These are phyloP conservation scores for Plectosphaerella cucumerina DNA, from an alignment of 2,329 filamentous ascomycete genomes.

Conservation along the genomic window DNA sequence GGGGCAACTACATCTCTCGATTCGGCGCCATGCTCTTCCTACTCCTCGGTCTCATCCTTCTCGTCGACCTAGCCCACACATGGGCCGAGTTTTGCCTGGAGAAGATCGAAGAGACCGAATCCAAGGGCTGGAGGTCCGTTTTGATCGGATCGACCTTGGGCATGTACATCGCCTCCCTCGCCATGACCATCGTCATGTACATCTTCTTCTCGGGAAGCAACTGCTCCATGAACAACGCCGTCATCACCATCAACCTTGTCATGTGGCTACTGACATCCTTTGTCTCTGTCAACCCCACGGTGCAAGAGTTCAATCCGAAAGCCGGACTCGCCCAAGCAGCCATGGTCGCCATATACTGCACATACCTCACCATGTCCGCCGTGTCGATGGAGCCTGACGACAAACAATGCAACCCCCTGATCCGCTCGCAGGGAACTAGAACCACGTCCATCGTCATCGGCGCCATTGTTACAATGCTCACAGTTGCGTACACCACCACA, in stretches of 20 bases:
- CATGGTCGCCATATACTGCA: slow-evolving; percentile 97
- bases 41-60: slow-evolving; percentile 82
- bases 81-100: slow-evolving; percentile 96
- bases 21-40: slow-evolving; percentile 89
- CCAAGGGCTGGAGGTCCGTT: slow-evolving; percentile 75
- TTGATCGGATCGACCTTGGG: slow-evolving; percentile 87
- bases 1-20: slow-evolving; percentile 91
- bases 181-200: slow-evolving; percentile 96
- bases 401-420: slow-evolving; percentile 87
- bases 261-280: slow-evolving; percentile 76
- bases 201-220: slow-evolving; percentile 81
- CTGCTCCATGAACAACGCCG: slow-evolving; percentile 95
- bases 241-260: slow-evolving; percentile 89
- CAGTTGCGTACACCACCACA: slow-evolving; percentile 95
- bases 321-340: slow-evolving; percentile 95
- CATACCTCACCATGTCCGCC: slow-evolving; percentile 95
- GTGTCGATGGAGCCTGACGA: slow-evolving; percentile 98
- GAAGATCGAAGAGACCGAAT: slow-evolving; percentile 89
- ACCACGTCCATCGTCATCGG: slow-evolving; percentile 89
- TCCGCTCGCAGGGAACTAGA: slow-evolving; percentile 79
- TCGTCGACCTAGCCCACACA: slow-evolving; percentile 92
- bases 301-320: slow-evolving; percentile 90
- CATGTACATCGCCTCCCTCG: slow-evolving; percentile 89
- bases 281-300: slow-evolving; percentile 81
- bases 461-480: slow-evolving; percentile 93